A percentile compares a stretch with the other conserved stretches of the same genome.
Evolutionary conservation across 2,329 filamentous ascomycete genomes (phyloP).

Genomic region (Fusarium humuli): DNA sequence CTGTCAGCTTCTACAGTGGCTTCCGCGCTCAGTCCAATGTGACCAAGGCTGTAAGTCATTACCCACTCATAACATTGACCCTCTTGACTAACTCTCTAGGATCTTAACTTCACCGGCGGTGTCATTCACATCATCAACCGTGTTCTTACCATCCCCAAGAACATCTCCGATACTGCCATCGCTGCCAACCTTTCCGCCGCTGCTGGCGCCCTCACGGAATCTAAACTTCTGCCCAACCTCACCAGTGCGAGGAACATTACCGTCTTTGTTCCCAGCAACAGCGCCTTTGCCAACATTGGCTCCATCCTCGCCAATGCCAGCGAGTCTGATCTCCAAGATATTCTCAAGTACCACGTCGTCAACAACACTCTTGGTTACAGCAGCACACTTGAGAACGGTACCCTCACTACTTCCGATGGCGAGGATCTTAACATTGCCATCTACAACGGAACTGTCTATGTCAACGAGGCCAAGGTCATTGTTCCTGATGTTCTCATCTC

Average conservation of each 20-base stretch:
- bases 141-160: constrained; percentile 53
- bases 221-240: constrained; percentile 43
- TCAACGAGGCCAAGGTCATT: constrained; percentile 58
- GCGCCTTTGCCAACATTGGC: constrained; percentile 67
- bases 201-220: constrained; percentile 43
- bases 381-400: constrained; percentile 44
- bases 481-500: constrained; percentile 61
- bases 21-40: constrained; percentile 55
- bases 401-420: constrained; percentile 43
- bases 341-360: constrained; percentile 73
- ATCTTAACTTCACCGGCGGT: constrained; percentile 60
- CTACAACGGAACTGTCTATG: constrained; percentile 53
- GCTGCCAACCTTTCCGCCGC: constrained; percentile 38
- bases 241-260: constrained; percentile 57
- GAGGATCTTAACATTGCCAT: constrained; percentile 57
- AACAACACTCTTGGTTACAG: constrained; percentile 59
- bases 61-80: neutral
- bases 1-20: constrained; percentile 60
- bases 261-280: constrained; percentile 71
- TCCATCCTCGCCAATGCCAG: constrained; percentile 60
- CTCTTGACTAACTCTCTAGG: constrained; percentile 35
- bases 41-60: constrained; percentile 45
- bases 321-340: constrained; percentile 57
- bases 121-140: constrained; percentile 63
- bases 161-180: constrained; percentile 49